Base-by-base conservation (phyloP, 2,329 filamentous ascomycete genomes). In the Ampelomyces quisqualis region DNA sequence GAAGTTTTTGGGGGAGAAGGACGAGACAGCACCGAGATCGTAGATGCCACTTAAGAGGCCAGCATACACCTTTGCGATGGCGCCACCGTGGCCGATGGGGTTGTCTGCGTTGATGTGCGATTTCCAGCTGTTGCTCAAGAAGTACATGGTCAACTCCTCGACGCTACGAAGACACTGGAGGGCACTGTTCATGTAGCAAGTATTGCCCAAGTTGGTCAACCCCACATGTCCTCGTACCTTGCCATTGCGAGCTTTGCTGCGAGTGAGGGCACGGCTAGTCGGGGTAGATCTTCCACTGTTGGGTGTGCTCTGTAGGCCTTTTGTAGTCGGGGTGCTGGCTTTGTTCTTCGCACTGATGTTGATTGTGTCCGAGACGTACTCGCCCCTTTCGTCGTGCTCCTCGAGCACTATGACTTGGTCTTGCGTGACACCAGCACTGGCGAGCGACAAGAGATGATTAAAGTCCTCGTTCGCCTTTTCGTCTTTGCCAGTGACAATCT, bases 131-230 rank as follows among this genome's bases (percentile, higher is more conserved):
- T 49, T 51, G 23, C 48, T 60, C 34, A 96, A 70, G 68, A 98
- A 97, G 68, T 95, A 98, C 59, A 90, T 84, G 4, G 89, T 91
- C 50, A 98, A 73, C 68, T 98, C 93, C 62, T 95, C 88, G 0
- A 96, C 90, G 56, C 88, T 94, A 35, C 91, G 84, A 36, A 98
- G 81, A 65, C 93, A 98, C 65, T 98, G 93, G 39, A 97, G 75
- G 7, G 93, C 93, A 15, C 91, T 95, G 69, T 97, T 97, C 90
- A 97, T 96, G 72, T 98, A 98, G 70, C 93, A 98, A 0, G 93
- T 97, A 61, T 98, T 98, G 34, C 93, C 93, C 10, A 98, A 73
- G 61, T 98, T 98, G 50, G 81, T 82, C 37, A 98, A 73, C 22
- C 93, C 93, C 28, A 90, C 86, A 27, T 84, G 85, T 21, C 93